Evolutionary conservation across 116 monocot species (phyloP).

Genomic region (Thalassia testudinum): DNA sequence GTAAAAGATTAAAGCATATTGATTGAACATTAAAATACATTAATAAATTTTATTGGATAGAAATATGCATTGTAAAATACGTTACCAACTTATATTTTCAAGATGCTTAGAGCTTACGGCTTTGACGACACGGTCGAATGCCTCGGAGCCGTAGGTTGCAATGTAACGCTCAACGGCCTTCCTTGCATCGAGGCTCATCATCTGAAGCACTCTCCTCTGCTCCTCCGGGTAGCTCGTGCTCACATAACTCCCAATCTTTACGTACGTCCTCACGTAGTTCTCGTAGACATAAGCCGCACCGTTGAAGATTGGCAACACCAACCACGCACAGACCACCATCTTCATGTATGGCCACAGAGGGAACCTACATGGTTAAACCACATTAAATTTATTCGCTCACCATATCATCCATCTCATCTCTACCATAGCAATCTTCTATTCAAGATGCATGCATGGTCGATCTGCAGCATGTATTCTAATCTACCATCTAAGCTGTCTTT

Average conservation of each 20-base stretch:
- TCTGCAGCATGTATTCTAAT: background rate
- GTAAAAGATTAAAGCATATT: too few relatives aligned
- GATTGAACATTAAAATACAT: too few relatives aligned
- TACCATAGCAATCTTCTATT: background rate
- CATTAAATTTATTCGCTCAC: background rate
- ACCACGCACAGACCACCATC: constrained; percentile 70
- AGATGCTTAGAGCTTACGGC: constrained; percentile 25
- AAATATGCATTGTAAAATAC: too few relatives aligned
- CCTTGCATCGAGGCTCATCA: constrained; percentile 79
- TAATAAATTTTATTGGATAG: too few relatives aligned
- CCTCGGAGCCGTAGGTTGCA: constrained; percentile 46
- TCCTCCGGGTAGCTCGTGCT: constrained; percentile 31
- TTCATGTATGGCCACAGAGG: constrained; percentile 89
- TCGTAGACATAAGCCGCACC: constrained; percentile 93
- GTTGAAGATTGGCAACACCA: constrained; percentile 86
- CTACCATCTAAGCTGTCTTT: too few relatives aligned
- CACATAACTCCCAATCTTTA: constrained; percentile 47
- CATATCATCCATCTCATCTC: background rate
- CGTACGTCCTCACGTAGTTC: constrained; percentile 58
- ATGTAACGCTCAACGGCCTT: constrained; percentile 73
- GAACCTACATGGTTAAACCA: constrained; percentile 37
- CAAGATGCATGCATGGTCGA: background rate
- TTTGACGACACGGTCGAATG: constrained; percentile 57
- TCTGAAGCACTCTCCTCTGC: constrained; percentile 60
- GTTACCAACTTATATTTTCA: too few relatives aligned